phyloP scores from a whole-genome alignment of 2,329 filamentous ascomycete species.

The Colletotrichum eleusines region DNA sequence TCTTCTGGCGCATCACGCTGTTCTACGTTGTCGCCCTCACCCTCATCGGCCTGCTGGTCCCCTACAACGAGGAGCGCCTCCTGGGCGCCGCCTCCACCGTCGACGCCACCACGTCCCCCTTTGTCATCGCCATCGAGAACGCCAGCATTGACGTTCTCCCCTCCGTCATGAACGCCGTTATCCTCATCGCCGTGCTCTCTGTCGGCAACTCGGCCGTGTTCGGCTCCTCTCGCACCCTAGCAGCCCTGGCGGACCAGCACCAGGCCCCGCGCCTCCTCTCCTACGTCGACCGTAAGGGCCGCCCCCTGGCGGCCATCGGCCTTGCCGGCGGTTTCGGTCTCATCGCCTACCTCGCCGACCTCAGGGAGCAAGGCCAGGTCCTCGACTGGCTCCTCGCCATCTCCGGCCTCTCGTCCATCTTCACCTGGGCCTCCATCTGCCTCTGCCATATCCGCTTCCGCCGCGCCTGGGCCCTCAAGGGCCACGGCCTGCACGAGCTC shows the following conservation, averaged over 20 bases:
- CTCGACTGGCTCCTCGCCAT: slow-evolving; percentile 84
- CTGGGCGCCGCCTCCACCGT: slow-evolving; percentile 63
- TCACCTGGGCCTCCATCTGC: slow-evolving; percentile 88
- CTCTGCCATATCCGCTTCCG: slow-evolving; percentile 95
- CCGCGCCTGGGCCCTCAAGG: slow-evolving; percentile 77
- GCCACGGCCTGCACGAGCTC: slow-evolving; percentile 79
- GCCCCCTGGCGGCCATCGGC: slow-evolving; percentile 79
- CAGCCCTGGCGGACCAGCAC: slow-evolving; percentile 87
- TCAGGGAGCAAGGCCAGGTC: slow-evolving; percentile 67
- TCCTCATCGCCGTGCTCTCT: slow-evolving; percentile 88
- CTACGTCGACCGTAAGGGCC: slow-evolving; percentile 86
- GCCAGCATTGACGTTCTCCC: slow-evolving; percentile 85
- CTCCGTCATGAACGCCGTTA: slow-evolving; percentile 94
- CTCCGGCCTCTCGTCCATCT: slow-evolving; percentile 76
- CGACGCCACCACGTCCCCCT: slow-evolving; percentile 81
- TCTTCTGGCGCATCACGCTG: slow-evolving; percentile 92
- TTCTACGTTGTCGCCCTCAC: slow-evolving; percentile 90
- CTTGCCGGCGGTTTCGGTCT: slow-evolving; percentile 77
- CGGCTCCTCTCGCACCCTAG: slow-evolving; percentile 89
- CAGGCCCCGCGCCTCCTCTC: slow-evolving; percentile 82
- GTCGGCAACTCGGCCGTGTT: slow-evolving; percentile 95
- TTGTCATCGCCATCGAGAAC: slow-evolving; percentile 91
- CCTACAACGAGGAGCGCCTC: slow-evolving; percentile 75
- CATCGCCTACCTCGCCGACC: slow-evolving; percentile 80
- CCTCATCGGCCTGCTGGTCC: slow-evolving; percentile 85